Evolutionary conservation across 2,329 filamentous ascomycete genomes (phyloP), one percentile per base, ranked within the genome.

Genomic region (Diaporthe amygdali): DNA sequence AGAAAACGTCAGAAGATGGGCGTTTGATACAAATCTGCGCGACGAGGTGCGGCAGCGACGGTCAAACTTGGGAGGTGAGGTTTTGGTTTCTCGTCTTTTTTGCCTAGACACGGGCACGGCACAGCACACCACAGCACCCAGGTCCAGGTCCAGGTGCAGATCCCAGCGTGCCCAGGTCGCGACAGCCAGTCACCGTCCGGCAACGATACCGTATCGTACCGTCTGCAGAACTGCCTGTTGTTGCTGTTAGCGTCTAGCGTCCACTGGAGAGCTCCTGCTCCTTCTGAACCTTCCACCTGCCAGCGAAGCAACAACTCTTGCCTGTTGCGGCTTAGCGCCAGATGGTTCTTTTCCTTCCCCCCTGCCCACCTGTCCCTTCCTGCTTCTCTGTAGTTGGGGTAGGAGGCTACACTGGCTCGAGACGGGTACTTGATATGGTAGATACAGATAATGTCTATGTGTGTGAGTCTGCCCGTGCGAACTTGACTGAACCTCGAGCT

Each of bases 231-330:
- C 46, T 17, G 9, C n/a, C 20, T 8, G 32, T 44, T 14, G 59
- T 8, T 15, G 4, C 59, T 64, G 59, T 64, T 64, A 64, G 59
- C 25, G 59, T 9, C 20, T 6, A 17, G 10, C 27, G 39, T 27
- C 27, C 32, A 47, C 32, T 34, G 59, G 56, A 63, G 59, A 63
- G 59, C 59, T 49, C 41, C 56, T 61, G 39, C 39, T 56, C 68
- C 64, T 66, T 34, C 68, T 68, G 69, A 68, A 56, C 64, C 32
- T 72, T 47, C 27, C 20, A 30, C 59, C 59, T 72, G 71, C 71
- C 71, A 71, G 71, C 71, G 44, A 63, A 56, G 63, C 71, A 72
- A n/a, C 47, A 34, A 22, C 22, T 41, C 56, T 44, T 68, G 15
- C 71, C 69, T 17, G 4, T 68, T 66, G n/a, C 14, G 37, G 64